A percentile compares a stretch with the other conserved stretches of the same genome.
Evolutionary conservation across 2,329 filamentous ascomycete species (phyloP).

Genomic region (Trichoderma koningiopsis): DNA sequence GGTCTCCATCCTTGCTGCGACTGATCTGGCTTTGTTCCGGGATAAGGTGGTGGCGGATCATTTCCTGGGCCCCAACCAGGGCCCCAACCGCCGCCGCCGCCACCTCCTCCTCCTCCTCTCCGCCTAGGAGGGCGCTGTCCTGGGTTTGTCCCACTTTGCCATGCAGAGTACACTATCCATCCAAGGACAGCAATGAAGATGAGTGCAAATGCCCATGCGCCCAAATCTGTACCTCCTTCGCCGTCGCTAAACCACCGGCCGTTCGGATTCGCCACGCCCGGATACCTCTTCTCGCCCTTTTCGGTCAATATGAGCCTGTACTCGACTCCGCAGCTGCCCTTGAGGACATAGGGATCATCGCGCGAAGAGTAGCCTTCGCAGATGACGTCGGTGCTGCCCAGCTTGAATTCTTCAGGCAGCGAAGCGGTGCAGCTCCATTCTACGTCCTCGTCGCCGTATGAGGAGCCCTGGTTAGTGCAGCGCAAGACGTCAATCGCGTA

Average conservation of each 20-base stretch:
- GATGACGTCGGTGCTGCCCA: slow-evolving; percentile 84
- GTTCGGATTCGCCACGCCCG: slow-evolving; percentile 49
- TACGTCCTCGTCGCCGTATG: slow-evolving; percentile 78
- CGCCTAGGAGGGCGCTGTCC: slow-evolving; percentile 35
- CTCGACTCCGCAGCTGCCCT: slow-evolving; percentile 90
- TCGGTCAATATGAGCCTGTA: slow-evolving; percentile 80
- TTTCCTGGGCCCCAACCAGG: slow-evolving; percentile 46
- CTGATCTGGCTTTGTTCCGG: slow-evolving; percentile 41
- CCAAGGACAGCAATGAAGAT: slow-evolving; percentile 61
- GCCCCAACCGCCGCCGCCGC: slow-evolving; percentile 45
- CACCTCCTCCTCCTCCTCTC: slow-evolving; percentile 39
- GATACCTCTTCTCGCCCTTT: slow-evolving; percentile 71
- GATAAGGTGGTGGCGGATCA: slow-evolving; percentile 55
- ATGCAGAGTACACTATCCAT: slow-evolving; percentile 65
- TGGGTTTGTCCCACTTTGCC: slow-evolving; percentile 11
- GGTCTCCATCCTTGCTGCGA: slow-evolving; percentile 58
- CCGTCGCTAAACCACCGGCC: slow-evolving; percentile 40
- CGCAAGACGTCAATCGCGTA: slow-evolving; percentile 81
- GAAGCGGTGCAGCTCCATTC: slow-evolving; percentile 83
- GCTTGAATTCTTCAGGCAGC: slow-evolving; percentile 63
- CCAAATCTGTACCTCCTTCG: slow-evolving; percentile 38
- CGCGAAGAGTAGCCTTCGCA: slow-evolving; percentile 83
- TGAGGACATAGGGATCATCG: slow-evolving; percentile 83
- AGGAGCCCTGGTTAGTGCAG: slow-evolving; percentile 81
- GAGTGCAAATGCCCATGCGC: slow-evolving; percentile 57